Base-by-base conservation (phyloP, 1,139 yeast genomes). In the Blastobotrys persicus region DNA sequence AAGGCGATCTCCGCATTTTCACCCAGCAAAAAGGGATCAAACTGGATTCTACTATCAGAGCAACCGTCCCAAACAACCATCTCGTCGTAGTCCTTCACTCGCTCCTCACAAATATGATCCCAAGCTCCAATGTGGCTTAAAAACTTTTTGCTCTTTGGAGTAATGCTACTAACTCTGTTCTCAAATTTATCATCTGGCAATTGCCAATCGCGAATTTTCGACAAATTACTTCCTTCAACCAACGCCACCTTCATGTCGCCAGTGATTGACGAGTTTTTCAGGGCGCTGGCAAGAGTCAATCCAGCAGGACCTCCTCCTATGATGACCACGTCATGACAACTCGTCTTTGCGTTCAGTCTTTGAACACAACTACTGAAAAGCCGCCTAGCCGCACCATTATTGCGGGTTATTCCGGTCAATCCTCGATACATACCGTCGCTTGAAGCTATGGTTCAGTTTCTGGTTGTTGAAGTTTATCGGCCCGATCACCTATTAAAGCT, bases 261-360 rank as follows among this genome's bases (percentile, higher is more conserved):
- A 3, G 95, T 79, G 34, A 74, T 67, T 7, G 84, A 81, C 1
- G 91, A 83, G 58, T 77, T 76, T 64, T 86, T 76, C 64, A 84
- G 64, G 0, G 95, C 95, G 0, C 96, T 78, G 1, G 94, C 83
- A 35, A 92, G 72, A 1, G 97, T 84, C 49, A 92, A 71, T 0
- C 99, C 99, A 0, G 98, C 98, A 1, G 98, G 96, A 0, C 99
- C 99, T 4, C 96, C 98, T 20, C 99, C 99, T 43, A 94, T 86
- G 50, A 92, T 85, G 11, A 88, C 83, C 19, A 94, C 81, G 65
- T 92, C 99, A 32, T 58, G 54, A 26, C 37, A 13, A n/a, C 17
- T 32, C 5, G 12, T 7, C 37, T n/a, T n/a, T 13, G 6, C 14
- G 6, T 14, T 32, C 37, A 32, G 9, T 23, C 28, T 23, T 9